Evolutionary conservation across 768 basidiomycete species (phyloP), one percentile per base, ranked within the genome.

Genomic region (Podaxis rugospora): DNA sequence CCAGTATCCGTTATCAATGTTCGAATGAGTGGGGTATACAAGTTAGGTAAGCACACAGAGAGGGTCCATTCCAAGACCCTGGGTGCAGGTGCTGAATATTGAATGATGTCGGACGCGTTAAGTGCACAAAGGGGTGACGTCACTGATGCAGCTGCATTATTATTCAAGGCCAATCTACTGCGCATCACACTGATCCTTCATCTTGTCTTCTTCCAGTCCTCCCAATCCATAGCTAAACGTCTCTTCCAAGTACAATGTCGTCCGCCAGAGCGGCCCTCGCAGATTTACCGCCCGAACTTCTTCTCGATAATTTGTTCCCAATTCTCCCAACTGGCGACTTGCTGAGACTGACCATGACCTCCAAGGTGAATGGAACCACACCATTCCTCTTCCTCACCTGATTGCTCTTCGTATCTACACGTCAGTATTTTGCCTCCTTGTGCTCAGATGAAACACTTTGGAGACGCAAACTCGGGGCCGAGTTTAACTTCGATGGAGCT

Each of bases 361-460:
- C 80, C 73, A 86, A 80, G 65, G 82, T 80, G 60, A 11, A 68
- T 42, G 9, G 14, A 21, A 18, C 25, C 35, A 42, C 61, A 39
- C 52, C 36, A 57, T 28, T n/a, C 32, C 6, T 35, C 58, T 58
- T 36, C 51, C 35, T 18, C 35, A n/a, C n/a, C 51, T 51, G 47
- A 61, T 14, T 61, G 53, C 4, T 37, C 42, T 40, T 2, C 51
- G 28, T 9, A 32, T 32, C 7, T 32, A 32, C 32, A 50, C 35
- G 49, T 52, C 66, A 80, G 79, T 80, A 81, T 69, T 90, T 93
- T 67, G 79, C 83, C 50, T 63, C 71, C 11, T 66, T 89, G 25
- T 83, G 82, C 67, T 76, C 80, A 11, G 92, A 94, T 68, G 89
- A 92, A 60, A 86, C 85, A 0, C 80, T 93, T 62, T 95, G 93